A percentile compares a stretch with the other conserved stretches of the same genome.
Conservation (phyloP, 2,329 filamentous ascomycete genomes). For the Myotisia sp. region DNA sequence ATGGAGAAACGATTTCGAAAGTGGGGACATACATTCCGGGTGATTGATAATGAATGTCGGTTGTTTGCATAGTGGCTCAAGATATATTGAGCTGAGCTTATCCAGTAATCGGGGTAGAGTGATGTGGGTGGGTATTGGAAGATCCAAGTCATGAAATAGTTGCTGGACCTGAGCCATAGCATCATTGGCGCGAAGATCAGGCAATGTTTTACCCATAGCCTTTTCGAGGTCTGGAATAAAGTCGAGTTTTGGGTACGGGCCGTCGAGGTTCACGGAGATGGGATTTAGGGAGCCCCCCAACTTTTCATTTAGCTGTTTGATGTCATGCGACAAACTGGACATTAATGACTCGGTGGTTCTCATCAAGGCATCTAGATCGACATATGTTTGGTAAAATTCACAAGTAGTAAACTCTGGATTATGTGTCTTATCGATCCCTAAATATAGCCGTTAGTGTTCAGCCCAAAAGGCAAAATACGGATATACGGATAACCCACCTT, state of each 20-base stretch:
- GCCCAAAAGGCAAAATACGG: neutral
- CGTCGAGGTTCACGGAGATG: slow-evolving; percentile 44
- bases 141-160: slow-evolving; percentile 38
- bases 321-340: slow-evolving; percentile 41
- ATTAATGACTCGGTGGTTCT: slow-evolving; percentile 60
- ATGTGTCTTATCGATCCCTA: slow-evolving; percentile 65
- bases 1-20: slow-evolving; percentile 74
- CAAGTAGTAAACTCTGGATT: slow-evolving; percentile 97
- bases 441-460: slow-evolving; percentile 9
- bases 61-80: slow-evolving; percentile 59
- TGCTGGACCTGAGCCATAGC: slow-evolving; percentile 46
- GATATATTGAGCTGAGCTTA: slow-evolving; percentile 56
- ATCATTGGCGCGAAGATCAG: slow-evolving; percentile 41
- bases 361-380: slow-evolving; percentile 62
- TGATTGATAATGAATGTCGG: slow-evolving; percentile 84
- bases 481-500: slow-evolving; percentile 40
- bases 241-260: slow-evolving; percentile 50
- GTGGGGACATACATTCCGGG: slow-evolving; percentile 76
- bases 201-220: slow-evolving; percentile 50
- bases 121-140: slow-evolving; percentile 38
- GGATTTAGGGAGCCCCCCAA: slow-evolving; percentile 29
- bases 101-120: slow-evolving; percentile 64
- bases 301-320: slow-evolving; percentile 30
- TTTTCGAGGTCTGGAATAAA: slow-evolving; percentile 70
- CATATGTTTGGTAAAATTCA: slow-evolving; percentile 87